These are phyloP conservation scores for Guillardia theta DNA, from an alignment of 78 protist genomes.

Conservation along the genomic window DNA sequence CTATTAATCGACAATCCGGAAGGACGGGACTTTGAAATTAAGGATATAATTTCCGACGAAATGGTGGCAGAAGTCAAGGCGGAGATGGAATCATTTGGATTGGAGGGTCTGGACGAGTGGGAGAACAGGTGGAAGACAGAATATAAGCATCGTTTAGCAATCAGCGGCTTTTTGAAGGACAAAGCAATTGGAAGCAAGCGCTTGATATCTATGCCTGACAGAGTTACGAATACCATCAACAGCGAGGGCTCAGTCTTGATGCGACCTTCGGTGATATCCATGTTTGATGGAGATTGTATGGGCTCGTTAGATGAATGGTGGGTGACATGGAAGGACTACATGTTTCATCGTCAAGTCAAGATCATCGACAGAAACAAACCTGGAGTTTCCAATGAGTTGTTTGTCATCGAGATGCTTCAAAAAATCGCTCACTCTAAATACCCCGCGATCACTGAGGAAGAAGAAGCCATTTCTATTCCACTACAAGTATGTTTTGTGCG, in stretches of 20 bases:
- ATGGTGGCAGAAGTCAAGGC: background rate
- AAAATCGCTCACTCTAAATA: background rate
- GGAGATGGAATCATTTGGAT: background rate
- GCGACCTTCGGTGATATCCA: background rate
- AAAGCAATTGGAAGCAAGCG: background rate
- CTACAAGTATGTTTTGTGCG: background rate
- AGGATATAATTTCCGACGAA: background rate
- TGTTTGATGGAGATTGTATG: background rate
- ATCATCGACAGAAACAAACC: background rate
- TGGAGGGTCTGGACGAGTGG: background rate
- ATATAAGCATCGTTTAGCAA: background rate
- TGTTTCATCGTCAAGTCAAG: background rate
- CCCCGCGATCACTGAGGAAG: background rate
- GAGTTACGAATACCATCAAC: constrained; percentile 26
- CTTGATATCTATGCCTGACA: constrained; percentile 9
- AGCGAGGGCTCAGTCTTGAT: background rate
- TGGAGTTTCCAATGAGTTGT: background rate
- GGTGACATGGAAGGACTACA: background rate
- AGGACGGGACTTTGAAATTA: background rate
- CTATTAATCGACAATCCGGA: background rate
- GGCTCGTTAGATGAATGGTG: background rate
- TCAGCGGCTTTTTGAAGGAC: background rate
- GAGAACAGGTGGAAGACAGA: background rate
- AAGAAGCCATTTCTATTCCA: background rate
- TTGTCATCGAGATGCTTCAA: background rate